These are phyloP conservation scores for Nannizziopsis arthrosporioides DNA, from an alignment of 2,329 filamentous ascomycete species.

Conservation along the genomic window DNA sequence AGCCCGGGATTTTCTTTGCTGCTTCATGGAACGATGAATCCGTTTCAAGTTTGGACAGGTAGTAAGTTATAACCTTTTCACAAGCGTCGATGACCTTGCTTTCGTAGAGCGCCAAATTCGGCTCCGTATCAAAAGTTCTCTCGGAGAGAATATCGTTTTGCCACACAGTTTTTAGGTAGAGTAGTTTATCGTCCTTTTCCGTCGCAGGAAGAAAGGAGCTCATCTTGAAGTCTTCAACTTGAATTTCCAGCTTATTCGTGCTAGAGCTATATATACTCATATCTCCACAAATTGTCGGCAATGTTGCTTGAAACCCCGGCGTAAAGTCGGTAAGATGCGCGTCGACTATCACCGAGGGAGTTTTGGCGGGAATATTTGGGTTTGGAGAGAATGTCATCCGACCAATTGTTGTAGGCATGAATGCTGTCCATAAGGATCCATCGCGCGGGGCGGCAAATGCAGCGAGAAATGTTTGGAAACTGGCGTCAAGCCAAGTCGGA, in stretches of 20 bases:
- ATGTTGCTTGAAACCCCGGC: too few relatives aligned
- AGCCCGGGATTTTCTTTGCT: too few relatives aligned
- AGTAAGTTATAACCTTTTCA: too few relatives aligned
- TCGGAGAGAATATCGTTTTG: neutral
- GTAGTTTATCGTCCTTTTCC: neutral
- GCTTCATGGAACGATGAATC: too few relatives aligned
- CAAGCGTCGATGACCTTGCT: too few relatives aligned
- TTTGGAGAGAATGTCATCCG: neutral
- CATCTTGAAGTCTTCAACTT: neutral
- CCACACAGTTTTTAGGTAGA: neutral
- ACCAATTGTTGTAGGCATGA: constrained; percentile 15
- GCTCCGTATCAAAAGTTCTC: too few relatives aligned
- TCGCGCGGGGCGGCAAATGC: constrained; percentile 16
- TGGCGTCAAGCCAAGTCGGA: constrained; percentile 17
- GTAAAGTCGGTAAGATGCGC: too few relatives aligned
- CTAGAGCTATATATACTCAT: too few relatives aligned
- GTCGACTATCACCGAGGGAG: neutral
- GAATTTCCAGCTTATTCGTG: neutral
- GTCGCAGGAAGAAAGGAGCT: neutral
- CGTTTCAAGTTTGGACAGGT: too few relatives aligned
- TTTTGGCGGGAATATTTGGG: neutral
- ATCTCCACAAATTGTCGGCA: too few relatives aligned
- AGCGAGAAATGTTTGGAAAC: constrained; percentile 15
- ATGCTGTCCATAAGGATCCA: constrained; percentile 14
- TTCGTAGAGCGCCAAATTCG: too few relatives aligned